phyloP scores from a whole-genome alignment of 352 stramenopile species.

The Albugo laibachii region DNA sequence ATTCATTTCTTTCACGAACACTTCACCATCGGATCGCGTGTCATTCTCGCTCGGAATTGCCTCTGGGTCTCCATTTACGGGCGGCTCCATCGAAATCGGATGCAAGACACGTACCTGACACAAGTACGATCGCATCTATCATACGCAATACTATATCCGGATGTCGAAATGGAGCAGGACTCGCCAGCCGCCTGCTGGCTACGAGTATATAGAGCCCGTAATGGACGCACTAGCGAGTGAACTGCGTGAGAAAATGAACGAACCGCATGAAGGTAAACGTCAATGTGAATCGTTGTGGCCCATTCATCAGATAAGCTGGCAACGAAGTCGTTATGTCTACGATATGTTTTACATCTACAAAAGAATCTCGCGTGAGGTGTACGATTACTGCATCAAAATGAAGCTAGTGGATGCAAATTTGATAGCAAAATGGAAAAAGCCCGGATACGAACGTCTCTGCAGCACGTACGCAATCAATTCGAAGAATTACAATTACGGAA shows the following conservation, averaged over 20 bases:
- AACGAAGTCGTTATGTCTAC: slow-evolving; percentile 96
- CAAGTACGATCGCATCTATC: too few relatives aligned
- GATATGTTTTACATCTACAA: slow-evolving; percentile 98
- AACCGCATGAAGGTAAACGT: slow-evolving; percentile 92
- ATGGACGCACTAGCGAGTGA: slow-evolving; percentile 94
- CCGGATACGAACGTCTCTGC: slow-evolving; percentile 95
- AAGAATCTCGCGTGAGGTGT: slow-evolving; percentile 89
- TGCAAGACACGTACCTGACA: too few relatives aligned
- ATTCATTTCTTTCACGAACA: slow-evolving; percentile 29
- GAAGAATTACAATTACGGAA: slow-evolving; percentile 99
- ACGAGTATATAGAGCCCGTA: slow-evolving; percentile 88
- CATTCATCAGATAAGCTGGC: slow-evolving; percentile 99
- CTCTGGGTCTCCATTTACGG: too few relatives aligned
- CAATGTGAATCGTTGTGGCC: slow-evolving; percentile 97
- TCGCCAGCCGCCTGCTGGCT: slow-evolving; percentile 74
- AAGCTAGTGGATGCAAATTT: slow-evolving; percentile 93
- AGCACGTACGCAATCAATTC: slow-evolving; percentile 98
- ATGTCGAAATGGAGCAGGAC: slow-evolving; percentile 83
- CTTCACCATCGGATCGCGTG: too few relatives aligned
- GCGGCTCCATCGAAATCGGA: too few relatives aligned
- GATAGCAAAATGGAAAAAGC: slow-evolving; percentile 99
- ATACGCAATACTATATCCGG: neutral
- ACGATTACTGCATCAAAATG: slow-evolving; percentile 92
- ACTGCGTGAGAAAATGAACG: slow-evolving; percentile 94
- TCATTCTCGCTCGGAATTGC: too few relatives aligned